phyloP scores from a whole-genome alignment of 257 asterid species.

The Solanum habrochaites region DNA sequence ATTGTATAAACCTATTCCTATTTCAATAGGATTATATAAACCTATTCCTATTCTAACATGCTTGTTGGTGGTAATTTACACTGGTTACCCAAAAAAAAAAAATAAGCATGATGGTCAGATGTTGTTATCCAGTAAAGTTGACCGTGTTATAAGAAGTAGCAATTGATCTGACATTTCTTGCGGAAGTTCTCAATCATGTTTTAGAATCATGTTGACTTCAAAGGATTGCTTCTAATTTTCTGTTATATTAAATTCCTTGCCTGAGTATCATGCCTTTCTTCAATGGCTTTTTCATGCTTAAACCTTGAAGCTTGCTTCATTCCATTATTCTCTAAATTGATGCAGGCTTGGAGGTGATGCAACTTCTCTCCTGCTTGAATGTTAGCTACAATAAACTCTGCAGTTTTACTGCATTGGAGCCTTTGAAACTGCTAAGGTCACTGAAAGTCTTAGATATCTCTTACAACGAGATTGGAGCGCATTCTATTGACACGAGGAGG shows the following conservation, averaged over 20 bases:
- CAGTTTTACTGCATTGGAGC: constrained; percentile 71
- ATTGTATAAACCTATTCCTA: no score
- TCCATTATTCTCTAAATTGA: background rate
- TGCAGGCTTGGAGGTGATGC: constrained; percentile 87
- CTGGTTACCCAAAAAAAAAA: background rate
- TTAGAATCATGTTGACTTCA: background rate
- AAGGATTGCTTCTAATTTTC: background rate
- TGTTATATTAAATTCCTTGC: background rate
- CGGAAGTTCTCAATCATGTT: background rate
- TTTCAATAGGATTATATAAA: no score
- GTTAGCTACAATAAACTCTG: constrained; percentile 53
- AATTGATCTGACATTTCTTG: background rate
- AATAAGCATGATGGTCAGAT: background rate
- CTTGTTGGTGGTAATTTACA: background rate
- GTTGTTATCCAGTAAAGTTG: background rate
- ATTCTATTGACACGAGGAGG: constrained; percentile 68
- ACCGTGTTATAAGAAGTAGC: background rate
- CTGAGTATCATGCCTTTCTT: background rate
- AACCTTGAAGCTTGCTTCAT: background rate
- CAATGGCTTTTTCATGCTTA: background rate
- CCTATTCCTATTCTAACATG: no score
- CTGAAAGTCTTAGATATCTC: constrained; percentile 60
- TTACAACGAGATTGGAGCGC: constrained; percentile 73
- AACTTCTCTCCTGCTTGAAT: constrained; percentile 68
- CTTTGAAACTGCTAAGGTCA: constrained; percentile 46